Conservation (phyloP, 768 basidiomycete genomes). For the Russula abietina region DNA sequence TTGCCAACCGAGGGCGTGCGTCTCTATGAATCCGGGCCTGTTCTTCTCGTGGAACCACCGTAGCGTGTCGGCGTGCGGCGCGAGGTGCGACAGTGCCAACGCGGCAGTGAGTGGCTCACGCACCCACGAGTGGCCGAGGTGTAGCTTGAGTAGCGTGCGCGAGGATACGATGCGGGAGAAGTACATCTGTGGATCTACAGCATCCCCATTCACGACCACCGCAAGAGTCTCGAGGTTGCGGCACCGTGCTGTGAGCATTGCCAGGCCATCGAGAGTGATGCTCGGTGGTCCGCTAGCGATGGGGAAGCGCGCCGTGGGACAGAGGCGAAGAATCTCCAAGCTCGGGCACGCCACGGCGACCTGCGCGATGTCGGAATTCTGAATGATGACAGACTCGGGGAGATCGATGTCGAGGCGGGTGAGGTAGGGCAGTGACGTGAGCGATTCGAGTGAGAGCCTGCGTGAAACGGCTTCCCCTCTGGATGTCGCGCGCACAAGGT, state of each 20-base stretch:
- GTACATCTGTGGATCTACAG: conserved; percentile 43
- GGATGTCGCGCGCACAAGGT: conserved; percentile 71
- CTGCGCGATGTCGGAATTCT: conserved; percentile 50
- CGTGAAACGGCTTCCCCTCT: conserved; percentile 53
- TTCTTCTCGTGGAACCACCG: conserved; percentile 79
- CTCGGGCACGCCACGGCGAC: conserved; percentile 59
- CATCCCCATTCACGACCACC: conserved; percentile 54
- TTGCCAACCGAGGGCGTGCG: conserved; percentile 65
- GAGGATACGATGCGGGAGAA: conserved; percentile 48
- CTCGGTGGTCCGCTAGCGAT: conserved; percentile 44
- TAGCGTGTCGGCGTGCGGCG: conserved; percentile 61
- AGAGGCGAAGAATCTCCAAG: conserved; percentile 62
- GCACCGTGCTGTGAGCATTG: conserved; percentile 53
- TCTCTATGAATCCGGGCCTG: conserved; percentile 61
- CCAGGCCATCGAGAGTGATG: conserved; percentile 58
- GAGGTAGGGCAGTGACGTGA: conserved; percentile 49
- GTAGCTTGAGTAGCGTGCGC: conserved; percentile 59
- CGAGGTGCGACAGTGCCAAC: conserved; percentile 70
- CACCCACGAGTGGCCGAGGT: conserved; percentile 72
- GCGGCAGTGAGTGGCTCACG: conserved; percentile 62
- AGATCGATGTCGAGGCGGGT: conserved; percentile 69
- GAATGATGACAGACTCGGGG: conserved; percentile 66
- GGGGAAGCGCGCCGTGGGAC: conserved; percentile 63
- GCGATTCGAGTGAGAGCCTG: conserved; percentile 54
- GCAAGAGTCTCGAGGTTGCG: conserved; percentile 57